Evolutionary conservation across 805 yeast genomes (phyloP).

Genomic region (Schwanniomyces polymorphus): DNA sequence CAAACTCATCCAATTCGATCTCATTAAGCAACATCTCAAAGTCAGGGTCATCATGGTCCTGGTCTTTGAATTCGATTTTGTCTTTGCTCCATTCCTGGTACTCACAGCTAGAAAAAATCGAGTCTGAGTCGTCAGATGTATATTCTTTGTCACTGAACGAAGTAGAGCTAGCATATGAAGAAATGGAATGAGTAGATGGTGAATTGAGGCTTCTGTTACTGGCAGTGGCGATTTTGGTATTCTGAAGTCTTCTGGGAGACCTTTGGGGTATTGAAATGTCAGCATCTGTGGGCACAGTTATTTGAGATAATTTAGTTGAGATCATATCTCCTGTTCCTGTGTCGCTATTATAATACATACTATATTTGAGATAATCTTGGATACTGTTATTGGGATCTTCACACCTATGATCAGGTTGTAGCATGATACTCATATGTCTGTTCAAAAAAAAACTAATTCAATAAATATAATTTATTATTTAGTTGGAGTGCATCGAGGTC

Average conservation of each 20-base stretch:
- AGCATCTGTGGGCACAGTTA: not conserved
- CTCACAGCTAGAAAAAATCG: conserved; percentile 14
- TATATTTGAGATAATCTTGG: not conserved
- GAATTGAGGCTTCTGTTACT: not conserved
- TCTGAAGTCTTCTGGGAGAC: conserved; percentile 6
- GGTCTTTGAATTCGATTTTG: not conserved
- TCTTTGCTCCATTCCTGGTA: not conserved
- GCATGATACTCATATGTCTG: not conserved
- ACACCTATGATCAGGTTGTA: not conserved
- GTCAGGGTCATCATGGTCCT: conserved; percentile 5
- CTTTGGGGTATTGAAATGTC: conserved; percentile 2
- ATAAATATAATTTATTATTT: not conserved
- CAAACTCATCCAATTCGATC: conserved; percentile 14
- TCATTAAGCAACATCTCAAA: conserved; percentile 20
- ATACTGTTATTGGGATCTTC: not conserved
- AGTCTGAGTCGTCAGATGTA: conserved; percentile 13
- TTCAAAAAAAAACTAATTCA: not conserved
- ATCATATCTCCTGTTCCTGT: not conserved
- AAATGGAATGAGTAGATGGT: not conserved
- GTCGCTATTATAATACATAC: not conserved
- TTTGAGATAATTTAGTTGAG: not conserved
- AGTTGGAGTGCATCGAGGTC: not conserved
- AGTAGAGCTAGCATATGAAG: not conserved
- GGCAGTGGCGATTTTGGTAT: not conserved
- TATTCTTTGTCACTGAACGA: conserved; percentile 15